Evolutionary conservation across 768 basidiomycete genomes (phyloP).

Genomic region (Leccinum boreale): DNA sequence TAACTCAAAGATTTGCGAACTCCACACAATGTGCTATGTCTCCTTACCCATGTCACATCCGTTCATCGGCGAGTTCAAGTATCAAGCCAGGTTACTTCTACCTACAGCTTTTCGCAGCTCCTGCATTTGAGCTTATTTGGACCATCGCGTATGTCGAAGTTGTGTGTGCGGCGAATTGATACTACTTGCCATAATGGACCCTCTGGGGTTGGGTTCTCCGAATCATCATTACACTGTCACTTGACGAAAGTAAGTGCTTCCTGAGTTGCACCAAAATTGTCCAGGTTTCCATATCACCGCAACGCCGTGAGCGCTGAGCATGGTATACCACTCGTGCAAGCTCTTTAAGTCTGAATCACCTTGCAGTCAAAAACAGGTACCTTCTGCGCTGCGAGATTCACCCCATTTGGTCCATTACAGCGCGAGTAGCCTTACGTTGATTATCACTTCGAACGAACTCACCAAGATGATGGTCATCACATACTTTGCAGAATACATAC

Average conservation of each 20-base stretch:
- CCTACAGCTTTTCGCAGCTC: neutral
- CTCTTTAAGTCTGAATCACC: conserved; percentile 17
- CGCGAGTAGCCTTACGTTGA: conserved; percentile 30
- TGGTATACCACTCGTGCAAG: conserved; percentile 14
- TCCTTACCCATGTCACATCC: neutral
- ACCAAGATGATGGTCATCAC: too few relatives aligned
- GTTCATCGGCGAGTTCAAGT: neutral
- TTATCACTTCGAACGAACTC: neutral
- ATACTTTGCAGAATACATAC: too few relatives aligned
- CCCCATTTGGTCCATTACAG: conserved; percentile 23
- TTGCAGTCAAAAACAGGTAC: conserved; percentile 7
- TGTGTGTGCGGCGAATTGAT: neutral
- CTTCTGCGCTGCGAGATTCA: conserved; percentile 36
- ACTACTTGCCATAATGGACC: neutral
- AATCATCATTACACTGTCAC: neutral
- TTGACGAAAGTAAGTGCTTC: neutral
- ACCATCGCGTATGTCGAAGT: neutral
- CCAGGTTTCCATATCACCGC: neutral
- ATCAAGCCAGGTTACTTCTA: neutral
- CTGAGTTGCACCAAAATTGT: neutral
- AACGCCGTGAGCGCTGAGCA: neutral
- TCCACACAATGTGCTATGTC: too few relatives aligned
- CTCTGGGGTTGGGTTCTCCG: too few relatives aligned
- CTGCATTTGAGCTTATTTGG: neutral
- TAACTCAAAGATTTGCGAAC: too few relatives aligned